A percentile compares a stretch with the other conserved stretches of the same genome.
Conservation (phyloP, 2,329 filamentous ascomycete species). For the Clathrospora elynae region DNA sequence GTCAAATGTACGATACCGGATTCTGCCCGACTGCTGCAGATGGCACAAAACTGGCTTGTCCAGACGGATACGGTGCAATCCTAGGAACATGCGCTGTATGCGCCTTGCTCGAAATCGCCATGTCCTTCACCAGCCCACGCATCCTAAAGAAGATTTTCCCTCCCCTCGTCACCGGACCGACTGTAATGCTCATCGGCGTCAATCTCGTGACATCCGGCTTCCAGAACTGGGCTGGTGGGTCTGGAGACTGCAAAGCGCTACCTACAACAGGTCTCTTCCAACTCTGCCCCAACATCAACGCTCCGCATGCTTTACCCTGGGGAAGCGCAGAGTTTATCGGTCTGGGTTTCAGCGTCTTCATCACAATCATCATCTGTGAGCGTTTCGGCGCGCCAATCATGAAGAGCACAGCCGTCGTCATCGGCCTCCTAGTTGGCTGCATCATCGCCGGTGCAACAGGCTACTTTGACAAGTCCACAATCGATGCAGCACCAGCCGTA, state of each 20-base stretch:
- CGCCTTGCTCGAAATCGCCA: constrained; percentile 67
- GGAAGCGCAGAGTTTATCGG: constrained; percentile 78
- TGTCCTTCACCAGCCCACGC: constrained; percentile 75
- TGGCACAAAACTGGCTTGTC: constrained; percentile 73
- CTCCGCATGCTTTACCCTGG: constrained; percentile 75
- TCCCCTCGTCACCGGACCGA: constrained; percentile 73
- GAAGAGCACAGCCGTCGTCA: constrained; percentile 77
- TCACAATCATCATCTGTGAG: constrained; percentile 79
- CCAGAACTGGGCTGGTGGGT: constrained; percentile 77
- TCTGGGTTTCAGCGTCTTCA: constrained; percentile 78
- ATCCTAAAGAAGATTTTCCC: constrained; percentile 75
- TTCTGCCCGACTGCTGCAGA: constrained; percentile 65
- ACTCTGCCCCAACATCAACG: constrained; percentile 64
- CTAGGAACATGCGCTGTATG: constrained; percentile 65
- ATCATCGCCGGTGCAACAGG: constrained; percentile 78
- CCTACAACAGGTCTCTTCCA: constrained; percentile 61
- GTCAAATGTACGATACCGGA: constrained; percentile 78
- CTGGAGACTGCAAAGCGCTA: constrained; percentile 60
- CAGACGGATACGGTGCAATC: constrained; percentile 75
- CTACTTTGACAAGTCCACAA: constrained; percentile 76
- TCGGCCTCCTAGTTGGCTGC: constrained; percentile 76
- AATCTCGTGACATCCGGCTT: constrained; percentile 74
- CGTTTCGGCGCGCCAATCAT: constrained; percentile 82
- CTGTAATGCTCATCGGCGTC: constrained; percentile 74
- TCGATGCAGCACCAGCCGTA: constrained; percentile 71